Evolutionary conservation across 2,329 filamentous ascomycete species (phyloP), one percentile per base, ranked within the genome.

Genomic region (Sarocladiaceae sp.): DNA sequence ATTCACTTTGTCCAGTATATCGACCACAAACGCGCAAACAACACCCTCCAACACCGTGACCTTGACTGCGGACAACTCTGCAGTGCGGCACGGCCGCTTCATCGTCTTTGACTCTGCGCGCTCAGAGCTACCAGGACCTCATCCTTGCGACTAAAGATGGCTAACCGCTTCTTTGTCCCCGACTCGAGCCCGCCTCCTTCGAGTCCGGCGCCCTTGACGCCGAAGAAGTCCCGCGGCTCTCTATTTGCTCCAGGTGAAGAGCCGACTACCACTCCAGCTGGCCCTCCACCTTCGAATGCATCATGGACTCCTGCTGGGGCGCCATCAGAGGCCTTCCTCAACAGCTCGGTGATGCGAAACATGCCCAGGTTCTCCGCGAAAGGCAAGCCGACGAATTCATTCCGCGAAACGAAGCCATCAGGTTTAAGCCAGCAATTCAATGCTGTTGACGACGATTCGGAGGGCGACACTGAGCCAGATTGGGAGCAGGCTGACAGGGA

Each of bases 221-320:
- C 78, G 3, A 39, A 37, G 12, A 52, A 52, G 50, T 22, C 50
- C 4, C 50, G 37, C 7, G 39, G 26, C 62, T 65, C 40, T 3
- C 18, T 67, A 37, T 74, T 72, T 36, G 65, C 65, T 33, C 71
- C 72, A 35, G 71, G 64, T 54, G 69, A 75, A 8, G 67, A 72
- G 48, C 76, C 77, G 6, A 76, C 78, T 33, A 80, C 76, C 2
- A 82, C 79, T 2, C 78, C 79, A 4, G 74, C 73, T 17, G 78
- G 73, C 0, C 73, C 73, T 25, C 76, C 78, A 10, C 74, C 74
- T 1, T 78, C 79, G 25, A 77, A 77, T 7, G 71, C 72, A 4
- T 80, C 77, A 39, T 82, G 81, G 64, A 81, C 79, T 1, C 78
- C 79, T 1, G 71, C 72, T 15, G 80, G 80, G 52, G 78, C 78